Base-by-base conservation (phyloP, 2,329 filamentous ascomycete species). In the Fusarium ambrosium region DNA sequence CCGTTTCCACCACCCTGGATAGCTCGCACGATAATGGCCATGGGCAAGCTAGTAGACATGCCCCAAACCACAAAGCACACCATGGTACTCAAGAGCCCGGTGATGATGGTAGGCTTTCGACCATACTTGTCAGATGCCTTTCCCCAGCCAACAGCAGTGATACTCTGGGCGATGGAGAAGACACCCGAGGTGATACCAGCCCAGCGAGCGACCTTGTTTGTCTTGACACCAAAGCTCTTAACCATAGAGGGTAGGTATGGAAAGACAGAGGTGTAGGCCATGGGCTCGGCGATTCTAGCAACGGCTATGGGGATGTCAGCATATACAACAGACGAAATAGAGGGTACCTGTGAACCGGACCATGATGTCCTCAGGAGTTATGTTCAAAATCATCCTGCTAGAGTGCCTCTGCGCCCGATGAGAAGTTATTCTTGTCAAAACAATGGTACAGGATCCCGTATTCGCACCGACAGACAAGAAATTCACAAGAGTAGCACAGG, bases 1-100 rank as follows among this genome's bases (percentile, higher is more conserved):
- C 96, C 97, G 80, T 98, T 98, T 53, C 93, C 92, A 11, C 92
- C 88, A 2, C 97, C 96, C 77, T 94, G 90, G n/a, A 98, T 85
- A 8, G 91, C 93, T 79, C 96, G 90, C 14, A 94, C 89, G 5
- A 88, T 81, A 45, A 99, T 92, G 1, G 95, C 94, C 94, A 97
- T 95, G 4, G 90, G 84, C 11, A 98, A 84, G 73, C 88, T 94
- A 4, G 89, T 93, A 0, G 95, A 95, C 83, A 98, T 91, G 8
- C 97, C 96, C 90, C 95, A 98, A 24, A 95, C 74, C 22, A 98
- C 78, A 76, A 93, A 95, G 45, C 93, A 93, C 1, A 92, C 80
- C 94, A 98, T 97, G 53, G 95, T 97, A 77, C 90, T 93, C 41
- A 91, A 81, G 20, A 97, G 86, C 0, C 94, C 95, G 9, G 88